These are phyloP conservation scores for Aspergillus intermedius DNA, from an alignment of 2,329 filamentous ascomycete species.

Conservation along the genomic window DNA sequence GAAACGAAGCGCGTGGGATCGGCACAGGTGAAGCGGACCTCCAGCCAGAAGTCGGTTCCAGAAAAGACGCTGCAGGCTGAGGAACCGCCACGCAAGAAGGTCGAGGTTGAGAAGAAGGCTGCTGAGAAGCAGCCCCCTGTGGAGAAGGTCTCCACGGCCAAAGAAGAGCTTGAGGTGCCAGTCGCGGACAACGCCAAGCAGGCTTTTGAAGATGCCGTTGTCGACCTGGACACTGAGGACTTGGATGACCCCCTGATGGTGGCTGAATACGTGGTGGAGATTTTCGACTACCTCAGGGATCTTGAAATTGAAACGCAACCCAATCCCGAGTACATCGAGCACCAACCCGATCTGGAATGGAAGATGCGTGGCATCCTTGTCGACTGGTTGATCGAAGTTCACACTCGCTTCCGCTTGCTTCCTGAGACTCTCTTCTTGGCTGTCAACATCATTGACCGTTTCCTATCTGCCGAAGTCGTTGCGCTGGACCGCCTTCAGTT, in stretches of 20 bases:
- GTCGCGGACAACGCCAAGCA: conserved; percentile 38
- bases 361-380: conserved; percentile 96
- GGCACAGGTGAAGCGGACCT: conserved; percentile 60
- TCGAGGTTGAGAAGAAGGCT: conserved; percentile 48
- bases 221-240: conserved; percentile 77
- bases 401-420: conserved; percentile 90
- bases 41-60: conserved; percentile 52
- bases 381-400: conserved; percentile 97
- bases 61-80: conserved; percentile 51
- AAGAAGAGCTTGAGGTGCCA: conserved; percentile 17
- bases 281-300: conserved; percentile 90
- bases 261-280: conserved; percentile 92
- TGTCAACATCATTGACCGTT: conserved; percentile 97
- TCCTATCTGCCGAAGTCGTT: conserved; percentile 90
- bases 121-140: conserved; percentile 14
- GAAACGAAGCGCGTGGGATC: conserved; percentile 69
- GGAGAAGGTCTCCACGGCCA: conserved; percentile 28
- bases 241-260: conserved; percentile 94
- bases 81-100: conserved; percentile 64
- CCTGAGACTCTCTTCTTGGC: conserved; percentile 95
- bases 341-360: conserved; percentile 94
- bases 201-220: conserved; percentile 27
- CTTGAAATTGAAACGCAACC: conserved; percentile 75
- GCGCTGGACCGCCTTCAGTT: conserved; percentile 93
- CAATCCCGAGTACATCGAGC: conserved; percentile 90